Evolutionary conservation across 164 flowering plant species (phyloP).

Genomic region (Piper betle): DNA sequence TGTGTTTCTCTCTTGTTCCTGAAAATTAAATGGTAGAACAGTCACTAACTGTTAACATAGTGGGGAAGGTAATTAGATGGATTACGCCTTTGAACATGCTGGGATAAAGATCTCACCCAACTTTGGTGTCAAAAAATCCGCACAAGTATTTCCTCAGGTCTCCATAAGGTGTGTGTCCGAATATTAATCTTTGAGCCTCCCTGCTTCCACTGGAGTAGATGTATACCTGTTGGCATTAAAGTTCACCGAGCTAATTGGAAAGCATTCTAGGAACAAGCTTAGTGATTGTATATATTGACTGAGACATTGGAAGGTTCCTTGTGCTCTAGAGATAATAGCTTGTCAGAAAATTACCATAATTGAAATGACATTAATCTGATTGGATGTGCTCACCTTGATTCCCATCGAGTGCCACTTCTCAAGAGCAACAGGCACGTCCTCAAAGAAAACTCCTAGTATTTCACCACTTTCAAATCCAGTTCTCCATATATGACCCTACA

Average conservation of each 20-base stretch:
- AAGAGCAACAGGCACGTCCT: constrained; percentile 87
- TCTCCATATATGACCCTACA: constrained; percentile 95
- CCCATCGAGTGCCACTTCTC: constrained; percentile 72
- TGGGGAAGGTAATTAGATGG: background rate
- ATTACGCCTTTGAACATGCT: background rate
- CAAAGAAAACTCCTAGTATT: constrained; percentile 66
- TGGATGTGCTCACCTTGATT: constrained; percentile 39
- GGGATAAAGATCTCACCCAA: constrained; percentile 47
- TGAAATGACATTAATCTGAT: background rate
- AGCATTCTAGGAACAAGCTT: background rate
- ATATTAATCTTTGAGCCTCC: constrained; percentile 89
- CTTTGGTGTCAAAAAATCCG: constrained; percentile 78
- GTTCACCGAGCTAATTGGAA: background rate
- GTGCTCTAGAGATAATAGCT: background rate
- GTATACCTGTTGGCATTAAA: constrained; percentile 51
- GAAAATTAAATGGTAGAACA: constrained; percentile 1
- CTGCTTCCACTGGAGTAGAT: constrained; percentile 98
- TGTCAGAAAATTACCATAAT: no score
- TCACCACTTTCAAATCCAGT: constrained; percentile 77
- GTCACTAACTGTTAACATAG: background rate
- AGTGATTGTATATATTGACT: background rate
- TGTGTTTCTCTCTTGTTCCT: constrained; percentile 71
- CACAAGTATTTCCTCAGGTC: constrained; percentile 73
- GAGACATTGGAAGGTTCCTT: background rate
- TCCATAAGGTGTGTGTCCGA: constrained; percentile 79